Evolutionary conservation across 768 basidiomycete genomes (phyloP).

Genomic region (Lentinula boryana): DNA sequence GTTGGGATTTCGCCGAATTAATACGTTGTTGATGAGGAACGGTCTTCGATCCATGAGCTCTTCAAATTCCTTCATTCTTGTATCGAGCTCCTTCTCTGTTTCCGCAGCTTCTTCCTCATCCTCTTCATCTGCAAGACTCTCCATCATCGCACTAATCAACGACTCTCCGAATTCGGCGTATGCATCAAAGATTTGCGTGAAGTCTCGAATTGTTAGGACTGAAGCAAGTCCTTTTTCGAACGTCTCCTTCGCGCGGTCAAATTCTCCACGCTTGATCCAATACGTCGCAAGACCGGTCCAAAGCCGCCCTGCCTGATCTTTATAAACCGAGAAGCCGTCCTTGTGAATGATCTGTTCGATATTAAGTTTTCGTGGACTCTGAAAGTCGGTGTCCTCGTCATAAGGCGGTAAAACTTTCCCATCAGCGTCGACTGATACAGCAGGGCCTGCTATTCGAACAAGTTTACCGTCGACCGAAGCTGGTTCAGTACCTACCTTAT

Average conservation of each 20-base stretch:
- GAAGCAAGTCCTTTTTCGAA: slow-evolving; percentile 83
- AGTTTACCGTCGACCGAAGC: slow-evolving; percentile 55
- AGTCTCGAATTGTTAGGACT: slow-evolving; percentile 93
- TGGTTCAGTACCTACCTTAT: slow-evolving; percentile 22
- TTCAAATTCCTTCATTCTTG: slow-evolving; percentile 89
- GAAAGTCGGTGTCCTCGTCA: slow-evolving; percentile 81
- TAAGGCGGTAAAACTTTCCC: slow-evolving; percentile 48
- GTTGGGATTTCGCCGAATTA: slow-evolving; percentile 89
- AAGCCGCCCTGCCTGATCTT: slow-evolving; percentile 92
- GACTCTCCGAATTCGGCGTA: slow-evolving; percentile 93
- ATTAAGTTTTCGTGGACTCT: slow-evolving; percentile 65
- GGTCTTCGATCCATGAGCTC: slow-evolving; percentile 91
- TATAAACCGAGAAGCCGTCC: slow-evolving; percentile 86
- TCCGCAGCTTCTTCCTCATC: slow-evolving; percentile 78
- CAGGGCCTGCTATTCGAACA: slow-evolving; percentile 65
- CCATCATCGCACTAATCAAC: slow-evolving; percentile 87
- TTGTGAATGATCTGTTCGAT: slow-evolving; percentile 80
- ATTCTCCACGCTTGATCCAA: slow-evolving; percentile 97
- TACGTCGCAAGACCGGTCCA: slow-evolving; percentile 97
- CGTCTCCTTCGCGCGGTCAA: slow-evolving; percentile 80
- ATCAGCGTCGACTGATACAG: slow-evolving; percentile 45
- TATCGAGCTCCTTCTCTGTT: slow-evolving; percentile 79
- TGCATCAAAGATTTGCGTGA: slow-evolving; percentile 96
- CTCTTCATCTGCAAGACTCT: slow-evolving; percentile 71
- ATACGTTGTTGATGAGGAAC: slow-evolving; percentile 94